Base-by-base conservation (phyloP, 2,329 filamentous ascomycete genomes). In the Blumeriella jaapii region DNA sequence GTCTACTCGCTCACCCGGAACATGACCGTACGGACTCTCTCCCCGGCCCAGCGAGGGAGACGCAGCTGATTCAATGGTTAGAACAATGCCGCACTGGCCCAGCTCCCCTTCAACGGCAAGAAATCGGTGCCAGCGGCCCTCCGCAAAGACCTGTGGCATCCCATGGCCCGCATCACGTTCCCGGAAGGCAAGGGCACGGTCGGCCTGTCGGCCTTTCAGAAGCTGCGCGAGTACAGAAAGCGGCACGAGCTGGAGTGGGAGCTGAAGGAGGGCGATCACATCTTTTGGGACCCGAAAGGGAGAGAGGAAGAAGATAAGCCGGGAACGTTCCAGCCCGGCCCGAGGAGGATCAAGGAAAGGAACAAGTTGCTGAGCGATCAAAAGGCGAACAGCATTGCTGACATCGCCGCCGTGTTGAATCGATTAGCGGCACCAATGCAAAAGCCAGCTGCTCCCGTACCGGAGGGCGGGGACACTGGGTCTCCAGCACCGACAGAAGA, bases 81-180 rank as follows among this genome's bases (percentile, higher is more conserved):
- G 61, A 61, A 63, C 43, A 56, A 62, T 46, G 61, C 63, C 40
- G 61, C 63, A 29, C 57, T 75, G 44, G 63, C 67, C 49, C 72
- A 77, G 52, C 56, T 81, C 41, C 68, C 72, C 30, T 81, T 69
- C 61, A 74, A 74, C 45, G 76, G 75, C 58, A 81, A 80, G 55
- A 79, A 82, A 58, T 66, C 71, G 29, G 69, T 71, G 45, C 74
- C 74, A 2, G 55, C 67, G 35, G 72, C 71, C 49, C 60, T 81
- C 24, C 73, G 77, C 39, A 78, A 74, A 56, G 77, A 82, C 60
- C 71, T 74, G 58, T 81, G 78, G 76, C 60, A 61, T 20, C 71
- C 71, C 5, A 59, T 80, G 49, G 74, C 73, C 32, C 58, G 67
- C 43, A 69, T 81, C 41, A 60, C 67, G 50, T 74, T 82, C 53